A percentile compares a stretch with the other conserved stretches of the same genome.
These are phyloP conservation scores for Talaromyces proteolyticus DNA, from an alignment of 495 filamentous ascomycete species.

Conservation along the genomic window DNA sequence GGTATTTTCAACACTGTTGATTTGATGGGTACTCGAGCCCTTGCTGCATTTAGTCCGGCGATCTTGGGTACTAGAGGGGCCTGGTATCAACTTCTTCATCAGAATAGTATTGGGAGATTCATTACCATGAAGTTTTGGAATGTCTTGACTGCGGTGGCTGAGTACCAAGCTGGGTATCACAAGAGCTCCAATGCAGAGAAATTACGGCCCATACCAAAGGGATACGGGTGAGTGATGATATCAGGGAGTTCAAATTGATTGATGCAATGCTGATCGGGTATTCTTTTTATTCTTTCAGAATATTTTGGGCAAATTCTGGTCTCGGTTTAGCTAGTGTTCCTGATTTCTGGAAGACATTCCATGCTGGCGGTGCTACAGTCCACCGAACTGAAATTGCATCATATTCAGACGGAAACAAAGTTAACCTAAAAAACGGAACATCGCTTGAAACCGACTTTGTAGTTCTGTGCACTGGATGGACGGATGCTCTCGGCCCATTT, in stretches of 20 bases:
- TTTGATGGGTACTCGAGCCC: constrained; percentile 8
- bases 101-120: background rate
- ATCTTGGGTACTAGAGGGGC: constrained; percentile 13
- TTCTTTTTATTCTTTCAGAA: constrained; percentile 7
- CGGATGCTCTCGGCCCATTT: background rate
- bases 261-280: background rate
- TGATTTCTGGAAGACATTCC: constrained; percentile 28
- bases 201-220: background rate
- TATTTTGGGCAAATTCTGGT: constrained; percentile 31
- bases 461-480: constrained; percentile 1
- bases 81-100: constrained; percentile 10
- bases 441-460: background rate
- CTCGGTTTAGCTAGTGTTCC: constrained; percentile 24
- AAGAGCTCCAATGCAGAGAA: background rate
- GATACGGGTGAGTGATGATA: background rate
- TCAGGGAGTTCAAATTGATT: background rate
- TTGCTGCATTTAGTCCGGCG: constrained; percentile 12
- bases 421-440: constrained; percentile 8
- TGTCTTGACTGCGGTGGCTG: background rate
- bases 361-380: constrained; percentile 24
- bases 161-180: background rate
- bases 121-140: background rate
- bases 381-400: constrained; percentile 11
- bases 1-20: constrained; percentile 8
- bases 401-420: constrained; percentile 3